phyloP scores from a whole-genome alignment of 768 basidiomycete genomes.

The Leucosporidium creatinivorum region DNA sequence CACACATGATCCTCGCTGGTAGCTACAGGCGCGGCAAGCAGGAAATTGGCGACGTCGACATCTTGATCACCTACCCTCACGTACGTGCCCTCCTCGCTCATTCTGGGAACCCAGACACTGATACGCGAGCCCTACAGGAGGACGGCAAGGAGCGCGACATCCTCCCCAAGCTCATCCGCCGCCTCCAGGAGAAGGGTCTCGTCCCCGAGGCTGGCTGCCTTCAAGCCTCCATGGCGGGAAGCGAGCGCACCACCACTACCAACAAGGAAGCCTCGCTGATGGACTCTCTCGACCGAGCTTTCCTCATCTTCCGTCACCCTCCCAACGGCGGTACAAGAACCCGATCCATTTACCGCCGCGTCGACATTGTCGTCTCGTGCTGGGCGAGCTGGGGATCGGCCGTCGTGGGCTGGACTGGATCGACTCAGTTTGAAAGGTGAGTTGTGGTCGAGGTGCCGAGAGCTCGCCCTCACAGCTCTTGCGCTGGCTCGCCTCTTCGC shows the following conservation, averaged over 20 bases:
- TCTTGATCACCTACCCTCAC: constrained; percentile 17
- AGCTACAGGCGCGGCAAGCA: constrained; percentile 19
- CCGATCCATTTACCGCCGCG: constrained; percentile 15
- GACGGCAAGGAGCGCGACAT: constrained; percentile 26
- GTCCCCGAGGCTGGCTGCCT: constrained; percentile 22
- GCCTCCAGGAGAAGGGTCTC: constrained; percentile 25
- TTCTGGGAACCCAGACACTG: too few species aligned
- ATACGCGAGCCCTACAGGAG: too few species aligned
- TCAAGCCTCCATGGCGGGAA: constrained; percentile 14
- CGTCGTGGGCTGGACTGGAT: constrained; percentile 9
- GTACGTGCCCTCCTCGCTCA: too few species aligned
- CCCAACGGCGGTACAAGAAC: constrained; percentile 14
- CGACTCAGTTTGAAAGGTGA: neutral
- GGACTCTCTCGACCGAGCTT: constrained; percentile 31
- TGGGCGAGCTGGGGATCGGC: constrained; percentile 19
- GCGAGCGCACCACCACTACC: constrained; percentile 10
- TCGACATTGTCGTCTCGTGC: constrained; percentile 21
- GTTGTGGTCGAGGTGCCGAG: neutral
- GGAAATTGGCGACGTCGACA: constrained; percentile 16
- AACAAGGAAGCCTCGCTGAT: constrained; percentile 26
- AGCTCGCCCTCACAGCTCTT: too few species aligned
- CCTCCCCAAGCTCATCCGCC: constrained; percentile 6
- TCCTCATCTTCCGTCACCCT: constrained; percentile 26
- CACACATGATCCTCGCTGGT: neutral
- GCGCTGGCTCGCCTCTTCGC: too few species aligned